Conservation (phyloP, 2,329 filamentous ascomycete genomes). For the Cadophora sp. region DNA sequence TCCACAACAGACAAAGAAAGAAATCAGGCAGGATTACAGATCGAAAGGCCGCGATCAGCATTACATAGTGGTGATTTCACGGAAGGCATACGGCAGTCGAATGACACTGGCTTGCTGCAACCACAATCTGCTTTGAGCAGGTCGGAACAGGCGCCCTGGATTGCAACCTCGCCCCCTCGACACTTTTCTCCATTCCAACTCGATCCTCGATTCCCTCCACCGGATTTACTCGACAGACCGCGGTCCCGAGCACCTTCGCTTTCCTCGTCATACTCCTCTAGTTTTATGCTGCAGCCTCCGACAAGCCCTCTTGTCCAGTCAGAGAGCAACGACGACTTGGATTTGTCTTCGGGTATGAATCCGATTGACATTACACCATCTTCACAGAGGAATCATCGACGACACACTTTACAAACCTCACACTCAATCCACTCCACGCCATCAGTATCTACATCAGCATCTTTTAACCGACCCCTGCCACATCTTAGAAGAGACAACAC, state of each 20-base stretch:
- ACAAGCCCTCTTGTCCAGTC: constrained; percentile 93
- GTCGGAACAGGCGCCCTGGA: constrained; percentile 49
- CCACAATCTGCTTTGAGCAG: constrained; percentile 27
- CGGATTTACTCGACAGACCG: constrained; percentile 25
- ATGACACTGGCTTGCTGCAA: constrained; percentile 22
- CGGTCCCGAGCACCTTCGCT: constrained; percentile 57
- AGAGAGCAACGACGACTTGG: constrained; percentile 80
- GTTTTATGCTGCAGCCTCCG: constrained; percentile 84
- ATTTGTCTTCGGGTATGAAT: constrained; percentile 62
- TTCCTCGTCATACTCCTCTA: constrained; percentile 76
- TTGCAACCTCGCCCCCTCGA: constrained; percentile 62
- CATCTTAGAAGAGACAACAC: constrained; percentile 63
- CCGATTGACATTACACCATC: constrained; percentile 53
- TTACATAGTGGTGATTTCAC: constrained; percentile 73
- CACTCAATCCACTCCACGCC: constrained; percentile 54
- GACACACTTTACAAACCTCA: constrained; percentile 76
- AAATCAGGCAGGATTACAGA: constrained; percentile 64
- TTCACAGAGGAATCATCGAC: constrained; percentile 54
- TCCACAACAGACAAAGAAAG: constrained; percentile 50
- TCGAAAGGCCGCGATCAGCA: constrained; percentile 83
- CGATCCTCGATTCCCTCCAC: constrained; percentile 43
- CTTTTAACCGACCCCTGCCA: constrained; percentile 51
- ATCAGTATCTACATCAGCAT: constrained; percentile 46
- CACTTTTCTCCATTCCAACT: constrained; percentile 56
- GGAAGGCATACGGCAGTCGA: constrained; percentile 34